Base-by-base conservation (phyloP, 305 asterid genomes). In the Petunia hybrid region DNA sequence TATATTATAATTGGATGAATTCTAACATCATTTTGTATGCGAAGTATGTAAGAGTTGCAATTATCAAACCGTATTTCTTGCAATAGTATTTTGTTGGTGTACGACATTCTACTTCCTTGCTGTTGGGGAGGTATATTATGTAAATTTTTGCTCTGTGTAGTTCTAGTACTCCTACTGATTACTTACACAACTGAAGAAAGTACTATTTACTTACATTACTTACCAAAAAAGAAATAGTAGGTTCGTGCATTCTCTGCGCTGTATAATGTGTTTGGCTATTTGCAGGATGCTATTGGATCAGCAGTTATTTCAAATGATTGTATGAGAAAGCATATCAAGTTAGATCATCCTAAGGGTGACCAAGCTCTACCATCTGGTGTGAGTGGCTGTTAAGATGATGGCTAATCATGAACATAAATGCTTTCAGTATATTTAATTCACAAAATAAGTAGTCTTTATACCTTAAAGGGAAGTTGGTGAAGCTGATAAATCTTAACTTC, bases 221-320 rank as follows among this genome's bases (percentile, higher is more conserved):
- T 41, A 14, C 36, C 36, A 66, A 51, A 73, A 51, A 35, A 31
- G 61, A 51, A 48, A 36, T 48, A 12, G 45, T 73, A 73, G 43
- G 12, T 73, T 73, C 78, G 48, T 73, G 45, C 36, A 5, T 51
- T 36, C 36, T 8, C 4, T 22, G 3, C 46, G 13, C 78, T 73
- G 61, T 38, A 13, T 4, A 3, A 51, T 53, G 4, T 73, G 10
- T 73, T 51, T 36, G 64, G 36, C 48, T 55, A 63, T 78, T 87
- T 83, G 83, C 89, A 90, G 92, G 93, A 89, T 79, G 76, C 86
- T 76, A 84, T 69, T 61, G 89, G 90, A 80, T 85, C 91, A 48
- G 74, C 85, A 64, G 77, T 85, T 87, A 8, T 86, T 63, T 48
- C 89, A 36, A 86, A 77, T 36, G 90, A 84, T 80, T 83, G 84